phyloP scores from a whole-genome alignment of 345 rosid species.

The Camelina sativa region DNA sequence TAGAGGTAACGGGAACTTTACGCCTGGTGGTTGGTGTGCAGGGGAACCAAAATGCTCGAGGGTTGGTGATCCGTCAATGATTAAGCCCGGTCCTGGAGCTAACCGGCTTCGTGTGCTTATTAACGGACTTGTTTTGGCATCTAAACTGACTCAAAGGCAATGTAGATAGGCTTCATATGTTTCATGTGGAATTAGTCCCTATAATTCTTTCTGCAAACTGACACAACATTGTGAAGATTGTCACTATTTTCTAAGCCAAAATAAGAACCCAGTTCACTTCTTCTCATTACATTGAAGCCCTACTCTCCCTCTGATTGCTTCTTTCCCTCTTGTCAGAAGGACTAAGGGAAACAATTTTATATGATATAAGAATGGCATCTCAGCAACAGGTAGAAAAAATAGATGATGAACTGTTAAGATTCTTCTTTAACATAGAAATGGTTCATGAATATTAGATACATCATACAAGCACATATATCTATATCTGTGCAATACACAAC shows the following conservation, averaged over 20 bases:
- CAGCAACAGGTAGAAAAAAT: neutral
- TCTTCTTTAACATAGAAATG: neutral
- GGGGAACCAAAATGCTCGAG: conserved; percentile 67
- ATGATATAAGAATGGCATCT: neutral
- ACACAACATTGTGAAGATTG: conserved; percentile 24
- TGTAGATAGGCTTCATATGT: conserved; percentile 62
- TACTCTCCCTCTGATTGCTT: neutral
- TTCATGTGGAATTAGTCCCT: conserved; percentile 2
- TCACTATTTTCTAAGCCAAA: conserved; percentile 19
- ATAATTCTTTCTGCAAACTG: conserved; percentile 16
- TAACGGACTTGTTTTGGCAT: conserved; percentile 50
- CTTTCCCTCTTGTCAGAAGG: neutral
- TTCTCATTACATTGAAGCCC: neutral
- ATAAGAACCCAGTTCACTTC: conserved; percentile 27
- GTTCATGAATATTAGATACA: conserved; percentile 8
- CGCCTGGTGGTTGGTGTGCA: conserved; percentile 98
- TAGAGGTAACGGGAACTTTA: conserved; percentile 53
- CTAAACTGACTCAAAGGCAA: conserved; percentile 55
- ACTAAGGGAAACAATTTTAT: neutral
- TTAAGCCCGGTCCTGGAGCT: conserved; percentile 87
- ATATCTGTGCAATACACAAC: conserved; percentile 17
- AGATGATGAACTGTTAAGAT: conserved; percentile 23
- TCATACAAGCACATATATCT: conserved; percentile 11
- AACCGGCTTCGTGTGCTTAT: conserved; percentile 60
- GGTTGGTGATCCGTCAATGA: conserved; percentile 63